Evolutionary conservation across 805 yeast species (phyloP).

Genomic region (Cyberlindnera xylosilytica): DNA sequence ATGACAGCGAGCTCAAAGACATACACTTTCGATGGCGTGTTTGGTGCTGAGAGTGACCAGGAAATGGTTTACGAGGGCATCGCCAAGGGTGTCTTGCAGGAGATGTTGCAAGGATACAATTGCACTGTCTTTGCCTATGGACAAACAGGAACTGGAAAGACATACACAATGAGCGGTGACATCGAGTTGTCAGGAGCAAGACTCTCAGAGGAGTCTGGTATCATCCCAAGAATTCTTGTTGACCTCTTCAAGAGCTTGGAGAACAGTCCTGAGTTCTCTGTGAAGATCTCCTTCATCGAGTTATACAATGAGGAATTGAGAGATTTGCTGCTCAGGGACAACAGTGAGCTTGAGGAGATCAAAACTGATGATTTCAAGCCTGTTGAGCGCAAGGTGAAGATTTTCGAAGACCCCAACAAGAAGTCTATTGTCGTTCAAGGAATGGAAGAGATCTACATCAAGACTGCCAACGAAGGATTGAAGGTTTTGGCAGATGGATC

Average conservation of each 20-base stretch:
- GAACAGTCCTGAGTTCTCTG: conserved; percentile 49
- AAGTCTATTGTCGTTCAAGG: conserved; percentile 52
- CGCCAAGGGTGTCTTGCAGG: conserved; percentile 55
- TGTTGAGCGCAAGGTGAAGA: conserved; percentile 43
- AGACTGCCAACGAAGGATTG: conserved; percentile 49
- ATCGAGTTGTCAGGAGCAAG: conserved; percentile 39
- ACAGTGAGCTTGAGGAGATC: conserved; percentile 22
- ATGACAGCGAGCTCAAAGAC: conserved; percentile 39
- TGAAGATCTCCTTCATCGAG: conserved; percentile 73
- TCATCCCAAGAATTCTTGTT: conserved; percentile 58
- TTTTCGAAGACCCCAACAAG: conserved; percentile 46
- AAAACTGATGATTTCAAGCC: not conserved
- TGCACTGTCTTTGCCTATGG: conserved; percentile 85
- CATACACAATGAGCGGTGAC: conserved; percentile 73
- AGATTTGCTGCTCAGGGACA: conserved; percentile 49
- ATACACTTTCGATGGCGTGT: conserved; percentile 71
- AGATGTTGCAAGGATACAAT: conserved; percentile 67
- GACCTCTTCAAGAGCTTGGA: conserved; percentile 51
- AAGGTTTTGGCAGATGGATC: conserved; percentile 54
- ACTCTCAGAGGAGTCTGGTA: conserved; percentile 50
- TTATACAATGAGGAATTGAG: conserved; percentile 77
- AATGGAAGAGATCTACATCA: conserved; percentile 51
- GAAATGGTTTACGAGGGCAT: conserved; percentile 59
- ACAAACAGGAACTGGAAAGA: conserved; percentile 86
- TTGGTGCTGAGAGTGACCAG: conserved; percentile 81